These are phyloP conservation scores for Eucalyptus viminalis DNA, from an alignment of 345 rosid species.

Conservation along the genomic window DNA sequence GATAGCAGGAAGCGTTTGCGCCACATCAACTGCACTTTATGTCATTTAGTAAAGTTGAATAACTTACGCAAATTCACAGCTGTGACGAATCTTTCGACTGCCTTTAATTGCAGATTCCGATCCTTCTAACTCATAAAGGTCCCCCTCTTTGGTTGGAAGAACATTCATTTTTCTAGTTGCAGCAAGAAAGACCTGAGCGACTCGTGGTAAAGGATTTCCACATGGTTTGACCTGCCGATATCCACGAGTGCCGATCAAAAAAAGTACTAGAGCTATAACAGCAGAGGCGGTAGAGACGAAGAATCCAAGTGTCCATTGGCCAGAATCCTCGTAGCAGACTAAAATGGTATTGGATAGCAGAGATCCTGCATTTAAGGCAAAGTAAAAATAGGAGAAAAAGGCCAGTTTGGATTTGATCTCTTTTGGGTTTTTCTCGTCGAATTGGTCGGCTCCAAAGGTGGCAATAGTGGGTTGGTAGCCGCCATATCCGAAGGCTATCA, in stretches of 20 bases:
- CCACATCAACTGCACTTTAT: background rate
- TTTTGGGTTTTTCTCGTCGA: constrained; percentile 15
- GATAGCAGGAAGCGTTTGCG: background rate
- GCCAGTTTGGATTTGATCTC: background rate
- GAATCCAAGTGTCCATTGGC: constrained; percentile 28
- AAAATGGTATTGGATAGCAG: constrained; percentile 24
- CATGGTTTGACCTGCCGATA: constrained; percentile 16
- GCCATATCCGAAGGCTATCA: constrained; percentile 80
- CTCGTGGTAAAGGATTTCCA: constrained; percentile 28
- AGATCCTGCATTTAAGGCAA: constrained; percentile 24
- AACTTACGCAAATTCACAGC: constrained; percentile 9
- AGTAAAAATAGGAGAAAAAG: constrained; percentile 31
- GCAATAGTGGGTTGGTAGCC: constrained; percentile 89
- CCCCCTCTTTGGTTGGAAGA: background rate
- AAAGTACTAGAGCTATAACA: constrained; percentile 7
- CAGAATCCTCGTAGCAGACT: constrained; percentile 24
- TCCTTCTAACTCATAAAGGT: constrained; percentile 26
- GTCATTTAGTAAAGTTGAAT: background rate
- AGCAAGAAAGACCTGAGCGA: constrained; percentile 30
- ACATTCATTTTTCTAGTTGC: constrained; percentile 16
- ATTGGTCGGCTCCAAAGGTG: constrained; percentile 77
- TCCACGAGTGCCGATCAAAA: background rate
- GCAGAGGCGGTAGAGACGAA: constrained; percentile 13
- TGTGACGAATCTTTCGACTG: constrained; percentile 27
- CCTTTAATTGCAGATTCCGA: constrained; percentile 24